Evolutionary conservation across 2,329 filamentous ascomycete species (phyloP).

Genomic region (Fusarium heterosporum): DNA sequence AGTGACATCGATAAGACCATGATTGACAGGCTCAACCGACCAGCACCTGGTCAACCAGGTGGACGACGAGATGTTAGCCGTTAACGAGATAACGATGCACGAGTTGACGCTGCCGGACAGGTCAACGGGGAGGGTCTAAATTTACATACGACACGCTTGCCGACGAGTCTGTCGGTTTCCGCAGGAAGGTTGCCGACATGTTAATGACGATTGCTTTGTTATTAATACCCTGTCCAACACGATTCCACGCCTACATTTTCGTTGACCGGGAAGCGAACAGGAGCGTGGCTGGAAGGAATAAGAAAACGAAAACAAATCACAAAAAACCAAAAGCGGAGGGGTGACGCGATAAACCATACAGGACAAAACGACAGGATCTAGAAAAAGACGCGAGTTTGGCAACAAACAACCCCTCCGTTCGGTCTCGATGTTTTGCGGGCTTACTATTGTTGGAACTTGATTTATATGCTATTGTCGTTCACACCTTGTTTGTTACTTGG

Average conservation of each 20-base stretch:
- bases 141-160: constrained; percentile 30
- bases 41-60: constrained; percentile 33
- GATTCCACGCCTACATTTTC: constrained; percentile 31
- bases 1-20: constrained; percentile 68
- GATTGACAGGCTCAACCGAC: constrained; percentile 63
- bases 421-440: constrained; percentile 32
- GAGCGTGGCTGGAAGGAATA: constrained; percentile 26
- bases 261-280: constrained; percentile 37
- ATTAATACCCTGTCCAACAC: constrained; percentile 36
- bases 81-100: constrained; percentile 27
- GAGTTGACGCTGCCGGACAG: constrained; percentile 47
- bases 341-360: constrained; percentile 39
- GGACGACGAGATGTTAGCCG: constrained; percentile 39
- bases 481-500: constrained; percentile 26
- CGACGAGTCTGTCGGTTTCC: constrained; percentile 31
- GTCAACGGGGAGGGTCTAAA: constrained; percentile 39
- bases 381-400: constrained; percentile 50
- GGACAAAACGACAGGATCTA: constrained; percentile 40
- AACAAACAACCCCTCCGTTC: constrained; percentile 46
- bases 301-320: constrained; percentile 23
- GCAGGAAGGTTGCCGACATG: constrained; percentile 34
- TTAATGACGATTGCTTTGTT: constrained; percentile 37
- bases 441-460: constrained; percentile 26
- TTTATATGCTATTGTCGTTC: constrained; percentile 23
- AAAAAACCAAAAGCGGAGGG: constrained; percentile 24